A percentile compares a stretch with the other conserved stretches of the same genome.
Conservation (phyloP, 257 asterid genomes). For the Salvia splendens region DNA sequence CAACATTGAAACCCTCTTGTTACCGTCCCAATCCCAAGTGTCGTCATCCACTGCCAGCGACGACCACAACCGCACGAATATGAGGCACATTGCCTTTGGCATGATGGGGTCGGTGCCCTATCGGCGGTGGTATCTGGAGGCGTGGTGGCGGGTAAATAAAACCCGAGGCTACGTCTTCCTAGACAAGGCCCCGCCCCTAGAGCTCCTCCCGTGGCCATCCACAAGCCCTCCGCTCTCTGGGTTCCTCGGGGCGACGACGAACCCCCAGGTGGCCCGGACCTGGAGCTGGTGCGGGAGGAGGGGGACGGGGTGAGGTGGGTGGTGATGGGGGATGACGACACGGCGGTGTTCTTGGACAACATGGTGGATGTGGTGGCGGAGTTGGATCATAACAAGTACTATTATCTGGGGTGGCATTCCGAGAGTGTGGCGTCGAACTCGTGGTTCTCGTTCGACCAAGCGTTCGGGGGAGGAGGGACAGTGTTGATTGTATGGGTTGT, state of each 20-base stretch:
- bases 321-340: conserved; percentile 69
- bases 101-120: conserved; percentile 57
- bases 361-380: conserved; percentile 47
- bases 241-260: conserved; percentile 21
- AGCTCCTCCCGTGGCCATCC: conserved; percentile 62
- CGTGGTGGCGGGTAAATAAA: conserved; percentile 64
- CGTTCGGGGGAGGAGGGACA: conserved; percentile 69
- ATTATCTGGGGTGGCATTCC: conserved; percentile 61
- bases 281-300: conserved; percentile 48
- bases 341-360: conserved; percentile 55
- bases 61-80: conserved; percentile 34
- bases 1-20: conserved; percentile 25
- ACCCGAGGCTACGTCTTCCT: conserved; percentile 56
- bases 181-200: conserved; percentile 47
- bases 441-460: conserved; percentile 59
- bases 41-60: too few relatives aligned
- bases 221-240: conserved; percentile 51
- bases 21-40: neutral
- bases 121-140: conserved; percentile 49
- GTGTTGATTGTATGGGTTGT: too few relatives aligned
- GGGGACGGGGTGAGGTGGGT: conserved; percentile 51
- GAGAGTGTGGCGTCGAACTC: conserved; percentile 52
- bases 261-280: conserved; percentile 39
- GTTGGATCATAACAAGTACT: conserved; percentile 52
- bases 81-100: conserved; percentile 62